Base-by-base conservation (phyloP, 495 filamentous ascomycete species). In the Penicillium lagena region DNA sequence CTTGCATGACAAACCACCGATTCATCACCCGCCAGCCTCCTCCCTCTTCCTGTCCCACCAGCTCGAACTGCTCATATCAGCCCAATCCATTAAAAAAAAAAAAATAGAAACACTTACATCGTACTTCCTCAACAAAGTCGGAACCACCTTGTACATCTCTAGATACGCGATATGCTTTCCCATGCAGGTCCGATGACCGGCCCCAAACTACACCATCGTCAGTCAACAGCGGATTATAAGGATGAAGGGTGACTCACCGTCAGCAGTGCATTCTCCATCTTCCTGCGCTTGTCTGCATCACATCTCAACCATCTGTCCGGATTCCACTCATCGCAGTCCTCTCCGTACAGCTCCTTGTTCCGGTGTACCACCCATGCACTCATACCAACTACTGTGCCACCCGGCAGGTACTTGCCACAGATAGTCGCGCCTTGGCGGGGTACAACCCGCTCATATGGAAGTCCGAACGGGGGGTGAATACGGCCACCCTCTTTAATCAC, bases 401-500 rank as follows among this genome's bases (percentile, higher is more conserved):
- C 44, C 5, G 43, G 40, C n/a, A 62, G 46, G 27, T 42, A 47
- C 9, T 10, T 29, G 2, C 44, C 50, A 37, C 52, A 56, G 15
- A 66, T 50, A 12, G 41, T 53, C 12, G 62, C 36, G 7, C 64
- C 67, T 0, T 47, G 55, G 9, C 55, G 39, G 1, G 68, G 67
- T 4, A 71, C 62, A 12, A 71, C 44, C 0, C 70, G 56, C 47
- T 71, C 69, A 39, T 71, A 52, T 5, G 63, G 64, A 1, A 66
- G 51, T 5, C 46, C 45, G 35, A 74, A 60, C 5, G 66, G 61
- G 4, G 70, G 71, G 43, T 72, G 66, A 11, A 71, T 54, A 15
- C 82, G 73, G 56, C 83, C 75, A 2, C 74, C 71, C 55, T 86
- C 83, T 47, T 78, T 80, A 35, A 85, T 67, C 48, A 52, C 54